Conservation (phyloP, 2,329 filamentous ascomycete genomes). For the Cytospora mali region DNA sequence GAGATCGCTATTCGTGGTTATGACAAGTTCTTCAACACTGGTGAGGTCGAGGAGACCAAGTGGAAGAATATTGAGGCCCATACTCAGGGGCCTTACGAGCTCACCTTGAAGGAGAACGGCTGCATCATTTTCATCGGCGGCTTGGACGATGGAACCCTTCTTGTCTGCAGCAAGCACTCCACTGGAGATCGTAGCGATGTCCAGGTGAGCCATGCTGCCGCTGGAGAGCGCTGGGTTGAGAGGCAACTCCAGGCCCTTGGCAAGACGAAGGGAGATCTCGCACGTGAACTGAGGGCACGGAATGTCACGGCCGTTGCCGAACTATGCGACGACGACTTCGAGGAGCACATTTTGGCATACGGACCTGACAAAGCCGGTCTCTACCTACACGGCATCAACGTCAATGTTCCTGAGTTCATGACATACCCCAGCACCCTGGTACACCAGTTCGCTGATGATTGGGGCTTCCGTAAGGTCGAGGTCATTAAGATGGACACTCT, state of each 20-base stretch:
- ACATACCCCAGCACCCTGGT: conserved; percentile 85
- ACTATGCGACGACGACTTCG: conserved; percentile 92
- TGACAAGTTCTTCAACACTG: conserved; percentile 98
- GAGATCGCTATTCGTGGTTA: conserved; percentile 91
- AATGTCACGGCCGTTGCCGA: conserved; percentile 96
- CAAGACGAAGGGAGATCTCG: conserved; percentile 77
- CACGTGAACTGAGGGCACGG: conserved; percentile 71
- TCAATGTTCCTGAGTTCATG: conserved; percentile 89
- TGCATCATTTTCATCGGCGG: conserved; percentile 98
- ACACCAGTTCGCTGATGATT: conserved; percentile 84
- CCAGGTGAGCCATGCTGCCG: conserved; percentile 78
- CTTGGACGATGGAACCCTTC: conserved; percentile 81
- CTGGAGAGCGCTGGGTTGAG: conserved; percentile 81
- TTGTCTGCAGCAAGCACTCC: conserved; percentile 99
- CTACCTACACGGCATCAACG: conserved; percentile 94
- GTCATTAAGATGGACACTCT: conserved; percentile 78
- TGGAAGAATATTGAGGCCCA: conserved; percentile 78
- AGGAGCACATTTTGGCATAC: conserved; percentile 95
- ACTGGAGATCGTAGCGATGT: conserved; percentile 77
- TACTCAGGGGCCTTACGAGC: conserved; percentile 86
- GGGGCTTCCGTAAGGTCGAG: conserved; percentile 91
- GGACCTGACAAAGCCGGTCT: conserved; percentile 80
- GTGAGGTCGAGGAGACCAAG: conserved; percentile 77
- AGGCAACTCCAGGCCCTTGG: conserved; percentile 76
- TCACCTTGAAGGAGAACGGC: conserved; percentile 98